Evolutionary conservation across 768 basidiomycete genomes (phyloP).

Genomic region (Mycena crocata): DNA sequence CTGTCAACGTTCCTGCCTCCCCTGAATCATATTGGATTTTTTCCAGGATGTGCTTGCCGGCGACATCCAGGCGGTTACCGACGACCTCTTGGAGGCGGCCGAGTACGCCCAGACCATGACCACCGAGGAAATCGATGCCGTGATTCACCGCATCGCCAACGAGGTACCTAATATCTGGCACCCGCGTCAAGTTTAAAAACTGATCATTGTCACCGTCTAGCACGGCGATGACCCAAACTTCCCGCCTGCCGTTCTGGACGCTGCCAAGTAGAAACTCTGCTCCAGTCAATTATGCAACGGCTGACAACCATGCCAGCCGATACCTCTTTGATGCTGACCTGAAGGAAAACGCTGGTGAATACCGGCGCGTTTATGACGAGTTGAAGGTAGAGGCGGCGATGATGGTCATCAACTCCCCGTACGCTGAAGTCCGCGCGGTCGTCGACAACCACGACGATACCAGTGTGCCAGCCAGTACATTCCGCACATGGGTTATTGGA

Average conservation of each 20-base stretch:
- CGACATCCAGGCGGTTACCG: constrained; percentile 15
- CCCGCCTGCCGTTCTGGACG: constrained; percentile 6
- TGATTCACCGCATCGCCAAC: constrained; percentile 32
- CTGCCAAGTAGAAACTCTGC: constrained; percentile 8
- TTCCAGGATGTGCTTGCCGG: neutral
- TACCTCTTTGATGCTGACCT: constrained; percentile 27
- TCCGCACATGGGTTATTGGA: constrained; percentile 56
- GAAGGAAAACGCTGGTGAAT: constrained; percentile 28
- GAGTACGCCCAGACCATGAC: constrained; percentile 25
- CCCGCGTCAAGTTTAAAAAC: neutral
- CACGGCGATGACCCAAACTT: constrained; percentile 31
- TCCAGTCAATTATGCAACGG: neutral
- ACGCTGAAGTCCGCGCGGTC: constrained; percentile 71
- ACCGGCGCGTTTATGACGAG: constrained; percentile 35
- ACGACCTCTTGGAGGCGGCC: constrained; percentile 21
- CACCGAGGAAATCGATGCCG: constrained; percentile 26
- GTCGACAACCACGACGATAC: constrained; percentile 67
- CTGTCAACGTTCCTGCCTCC: too few species aligned
- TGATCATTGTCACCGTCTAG: neutral
- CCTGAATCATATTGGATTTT: too few species aligned
- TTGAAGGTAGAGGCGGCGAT: constrained; percentile 42
- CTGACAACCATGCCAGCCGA: constrained; percentile 14
- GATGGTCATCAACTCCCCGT: constrained; percentile 59
- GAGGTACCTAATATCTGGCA: constrained; percentile 27
- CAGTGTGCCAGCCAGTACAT: constrained; percentile 62